Evolutionary conservation across 345 rosid genomes (phyloP).

Genomic region (Rhizophora apiculata): DNA sequence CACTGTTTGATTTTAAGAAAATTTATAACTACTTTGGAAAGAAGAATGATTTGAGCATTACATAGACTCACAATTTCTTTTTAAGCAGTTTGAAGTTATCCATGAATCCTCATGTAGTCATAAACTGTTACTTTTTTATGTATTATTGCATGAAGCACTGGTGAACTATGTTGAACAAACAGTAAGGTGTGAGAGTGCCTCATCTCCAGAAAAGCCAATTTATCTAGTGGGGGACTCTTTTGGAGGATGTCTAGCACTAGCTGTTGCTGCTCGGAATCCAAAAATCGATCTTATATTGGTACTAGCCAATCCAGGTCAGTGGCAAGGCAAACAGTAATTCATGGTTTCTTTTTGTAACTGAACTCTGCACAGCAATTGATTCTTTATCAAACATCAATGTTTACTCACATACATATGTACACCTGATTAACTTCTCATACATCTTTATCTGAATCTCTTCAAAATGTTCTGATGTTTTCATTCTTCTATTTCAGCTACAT

Average conservation of each 20-base stretch:
- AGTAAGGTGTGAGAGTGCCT: conserved; percentile 46
- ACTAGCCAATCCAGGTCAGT: conserved; percentile 74
- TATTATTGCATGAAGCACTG: conserved; percentile 41
- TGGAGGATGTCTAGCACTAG: conserved; percentile 91
- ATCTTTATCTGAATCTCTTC: neutral
- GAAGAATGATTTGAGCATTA: too few relatives aligned
- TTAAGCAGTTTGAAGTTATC: too few relatives aligned
- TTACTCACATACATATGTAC: conserved; percentile 1
- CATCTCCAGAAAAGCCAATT: conserved; percentile 64
- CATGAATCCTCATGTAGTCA: too few relatives aligned
- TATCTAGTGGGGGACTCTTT: conserved; percentile 83
- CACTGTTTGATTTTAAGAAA: too few relatives aligned
- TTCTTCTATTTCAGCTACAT: conserved; percentile 54
- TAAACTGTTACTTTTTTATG: neutral
- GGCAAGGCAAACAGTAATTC: conserved; percentile 8
- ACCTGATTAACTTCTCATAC: neutral
- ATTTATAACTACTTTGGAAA: too few relatives aligned
- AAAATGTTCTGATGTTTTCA: conserved; percentile 22
- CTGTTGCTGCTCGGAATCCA: conserved; percentile 77
- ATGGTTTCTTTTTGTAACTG: neutral
- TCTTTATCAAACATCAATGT: neutral
- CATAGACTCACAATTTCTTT: too few relatives aligned
- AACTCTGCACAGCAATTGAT: too few relatives aligned
- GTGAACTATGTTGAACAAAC: conserved; percentile 61
- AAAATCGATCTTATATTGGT: conserved; percentile 56